These are phyloP conservation scores for Kodamaea restingae DNA, from an alignment of 805 yeast genomes.

Conservation along the genomic window DNA sequence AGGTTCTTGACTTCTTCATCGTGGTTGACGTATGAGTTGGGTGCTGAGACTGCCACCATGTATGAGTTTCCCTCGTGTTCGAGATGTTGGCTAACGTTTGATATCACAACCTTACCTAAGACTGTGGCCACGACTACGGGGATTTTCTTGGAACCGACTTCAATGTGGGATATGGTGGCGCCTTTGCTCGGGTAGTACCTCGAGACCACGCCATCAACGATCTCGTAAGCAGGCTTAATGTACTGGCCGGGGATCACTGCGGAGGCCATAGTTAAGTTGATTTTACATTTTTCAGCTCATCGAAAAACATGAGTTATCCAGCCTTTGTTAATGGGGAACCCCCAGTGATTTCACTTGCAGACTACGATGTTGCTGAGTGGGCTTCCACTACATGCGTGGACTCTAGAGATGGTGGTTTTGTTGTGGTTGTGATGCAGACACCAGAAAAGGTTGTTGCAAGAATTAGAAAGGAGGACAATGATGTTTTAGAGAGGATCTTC, in stretches of 20 bases:
- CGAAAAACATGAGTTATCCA: conserved; percentile 30
- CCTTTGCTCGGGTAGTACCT: conserved; percentile 65
- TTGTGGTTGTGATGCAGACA: conserved; percentile 44
- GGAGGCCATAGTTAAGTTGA: neutral
- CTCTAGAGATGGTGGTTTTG: conserved; percentile 28
- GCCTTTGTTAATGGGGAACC: conserved; percentile 42
- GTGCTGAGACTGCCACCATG: conserved; percentile 30
- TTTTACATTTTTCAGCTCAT: conserved; percentile 4
- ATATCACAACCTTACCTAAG: conserved; percentile 52
- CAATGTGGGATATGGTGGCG: conserved; percentile 47
- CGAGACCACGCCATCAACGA: conserved; percentile 23
- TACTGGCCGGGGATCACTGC: conserved; percentile 67
- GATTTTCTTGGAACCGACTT: conserved; percentile 31
- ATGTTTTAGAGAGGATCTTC: conserved; percentile 42
- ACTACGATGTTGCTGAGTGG: conserved; percentile 52
- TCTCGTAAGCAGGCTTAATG: conserved; percentile 53
- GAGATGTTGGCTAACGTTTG: conserved; percentile 16
- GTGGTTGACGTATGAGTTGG: conserved; percentile 23
- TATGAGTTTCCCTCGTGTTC: conserved; percentile 18
- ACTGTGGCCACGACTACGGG: conserved; percentile 55
- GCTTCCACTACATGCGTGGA: conserved; percentile 50
- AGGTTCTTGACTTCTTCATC: conserved; percentile 17
- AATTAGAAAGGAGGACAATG: conserved; percentile 34
- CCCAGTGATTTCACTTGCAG: conserved; percentile 41
- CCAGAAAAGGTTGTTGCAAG: conserved; percentile 43